Evolutionary conservation across 2,329 filamentous ascomycete species (phyloP), one percentile per base, ranked within the genome.

Genomic region (Monosporascus sp.): DNA sequence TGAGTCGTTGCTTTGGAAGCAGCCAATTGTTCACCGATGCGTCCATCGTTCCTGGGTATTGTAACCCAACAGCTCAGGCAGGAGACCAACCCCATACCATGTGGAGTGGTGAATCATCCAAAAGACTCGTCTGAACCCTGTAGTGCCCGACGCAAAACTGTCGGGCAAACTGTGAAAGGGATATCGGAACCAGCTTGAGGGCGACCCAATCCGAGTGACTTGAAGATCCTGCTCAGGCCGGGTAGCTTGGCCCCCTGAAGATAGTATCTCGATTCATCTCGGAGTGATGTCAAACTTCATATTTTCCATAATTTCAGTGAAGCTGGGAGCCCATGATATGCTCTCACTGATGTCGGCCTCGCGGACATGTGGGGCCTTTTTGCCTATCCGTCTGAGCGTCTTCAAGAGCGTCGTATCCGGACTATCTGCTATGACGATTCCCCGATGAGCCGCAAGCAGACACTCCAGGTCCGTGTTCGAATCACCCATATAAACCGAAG

Each of bases 381-480:
- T 64, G 17, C 67, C 67, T 31, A 70, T 59, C 48, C 69, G 60
- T 53, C 57, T 54, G n/a, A 71, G 56, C 11, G 64, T 67, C 57
- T 52, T 51, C 50, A 65, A 55, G 45, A 65, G 52, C 37, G 56
- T 54, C 36, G 67, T 66, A 15, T 62, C 57, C n/a, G 68, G 68
- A 17, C 67, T 60, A 38, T 74, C 62, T 1, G 75, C 70, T 39
- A 84, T 70, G 43, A 78, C 73, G 22, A 82, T 66, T 4, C 79
- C 81, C 36, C 57, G 47, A 6, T 68, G 66, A 2, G 64, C 66
- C 22, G 65, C 62, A 4, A 81, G 58, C 38, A 84, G 65, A 54
- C 80, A 83, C 61, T 77, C 74, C 52, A 83, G 65, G 62, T 84
- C 81, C 2, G 80, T 83, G 2, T 73, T 73, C 27, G 80, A 82